Percentiles rank a stretch among this genome's conserved stretches.
Evolutionary conservation across 2,329 filamentous ascomycete genomes (phyloP).

Genomic region (Alternaria metachromatica): DNA sequence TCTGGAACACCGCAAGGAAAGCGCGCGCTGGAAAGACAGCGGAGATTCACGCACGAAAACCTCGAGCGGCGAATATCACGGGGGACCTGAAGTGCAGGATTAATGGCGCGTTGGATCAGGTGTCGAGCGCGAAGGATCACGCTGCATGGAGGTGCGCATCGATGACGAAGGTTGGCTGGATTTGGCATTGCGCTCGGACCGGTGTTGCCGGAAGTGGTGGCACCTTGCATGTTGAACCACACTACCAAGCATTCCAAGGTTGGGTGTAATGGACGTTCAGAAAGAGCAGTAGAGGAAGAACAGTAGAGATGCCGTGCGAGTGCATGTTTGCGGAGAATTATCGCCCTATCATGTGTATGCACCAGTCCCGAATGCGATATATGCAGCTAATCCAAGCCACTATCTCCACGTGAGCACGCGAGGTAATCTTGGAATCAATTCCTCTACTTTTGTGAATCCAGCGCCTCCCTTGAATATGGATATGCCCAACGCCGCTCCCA

Average conservation of each 20-base stretch:
- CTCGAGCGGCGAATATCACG: background rate
- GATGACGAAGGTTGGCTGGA: conserved; percentile 5
- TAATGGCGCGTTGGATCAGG: background rate
- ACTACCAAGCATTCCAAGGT: background rate
- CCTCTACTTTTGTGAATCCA: conserved; percentile 23
- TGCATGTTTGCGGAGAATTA: background rate
- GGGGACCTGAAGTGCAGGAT: background rate
- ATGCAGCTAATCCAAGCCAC: conserved; percentile 11
- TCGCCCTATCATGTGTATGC: background rate
- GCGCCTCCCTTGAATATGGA: conserved; percentile 12
- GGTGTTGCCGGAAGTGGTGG: background rate
- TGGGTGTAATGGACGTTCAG: no score
- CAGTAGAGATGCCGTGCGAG: background rate
- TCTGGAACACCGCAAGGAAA: background rate
- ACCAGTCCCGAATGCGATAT: background rate
- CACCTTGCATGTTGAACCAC: background rate
- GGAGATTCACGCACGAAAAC: background rate
- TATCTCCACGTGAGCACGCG: conserved; percentile 13
- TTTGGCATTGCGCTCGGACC: conserved; percentile 2
- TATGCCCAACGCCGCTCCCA: conserved; percentile 33
- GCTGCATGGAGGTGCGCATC: background rate
- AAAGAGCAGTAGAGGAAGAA: background rate
- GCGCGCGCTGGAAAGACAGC: background rate
- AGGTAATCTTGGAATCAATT: conserved; percentile 14
- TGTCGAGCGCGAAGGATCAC: conserved; percentile 1